phyloP scores from a whole-genome alignment of 495 filamentous ascomycete genomes.

The Hamigera avellanea region DNA sequence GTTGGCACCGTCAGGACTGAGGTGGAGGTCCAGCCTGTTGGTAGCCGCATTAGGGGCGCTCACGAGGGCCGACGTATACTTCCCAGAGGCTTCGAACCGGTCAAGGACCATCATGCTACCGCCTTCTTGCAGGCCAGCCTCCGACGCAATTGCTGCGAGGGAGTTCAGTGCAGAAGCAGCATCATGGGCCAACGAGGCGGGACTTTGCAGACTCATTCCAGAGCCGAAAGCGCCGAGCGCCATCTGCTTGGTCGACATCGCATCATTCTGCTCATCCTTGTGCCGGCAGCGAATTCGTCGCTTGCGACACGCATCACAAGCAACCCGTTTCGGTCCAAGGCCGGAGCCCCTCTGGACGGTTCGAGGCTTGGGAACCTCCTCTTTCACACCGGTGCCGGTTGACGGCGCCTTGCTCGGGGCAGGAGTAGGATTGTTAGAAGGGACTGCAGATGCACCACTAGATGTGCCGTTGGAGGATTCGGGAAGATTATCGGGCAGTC shows the following conservation, averaged over 20 bases:
- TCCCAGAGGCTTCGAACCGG: slow-evolving; percentile 19
- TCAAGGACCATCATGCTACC: slow-evolving; percentile 12
- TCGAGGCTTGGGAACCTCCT: slow-evolving; percentile 23
- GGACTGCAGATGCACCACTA: slow-evolving; percentile 6
- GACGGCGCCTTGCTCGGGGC: slow-evolving; percentile 4
- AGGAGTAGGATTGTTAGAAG: slow-evolving; percentile 13
- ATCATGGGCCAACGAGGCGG: slow-evolving; percentile 30
- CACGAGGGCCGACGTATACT: slow-evolving; percentile 15
- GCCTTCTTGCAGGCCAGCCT: slow-evolving; percentile 22
- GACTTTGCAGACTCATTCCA: slow-evolving; percentile 18
- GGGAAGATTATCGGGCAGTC: slow-evolving; percentile 17
- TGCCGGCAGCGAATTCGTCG: slow-evolving; percentile 43
- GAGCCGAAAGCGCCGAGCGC: slow-evolving; percentile 16
- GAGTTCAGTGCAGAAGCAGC: slow-evolving; percentile 35
- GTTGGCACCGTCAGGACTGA: slow-evolving; percentile 23
- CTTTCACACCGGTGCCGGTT: slow-evolving; percentile 12
- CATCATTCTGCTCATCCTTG: slow-evolving; percentile 33
- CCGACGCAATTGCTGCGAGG: slow-evolving; percentile 31
- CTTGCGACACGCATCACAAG: slow-evolving; percentile 44
- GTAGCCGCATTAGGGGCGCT: slow-evolving; percentile 16
- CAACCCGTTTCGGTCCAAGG: slow-evolving; percentile 38
- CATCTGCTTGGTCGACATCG: slow-evolving; percentile 18
- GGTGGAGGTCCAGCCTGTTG: slow-evolving; percentile 17
- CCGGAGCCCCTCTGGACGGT: slow-evolving; percentile 25
- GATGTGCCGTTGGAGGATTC: slow-evolving; percentile 9